These are phyloP conservation scores for Silene noctiflora DNA, from an alignment of 179 eudicot genomes.

Conservation along the genomic window DNA sequence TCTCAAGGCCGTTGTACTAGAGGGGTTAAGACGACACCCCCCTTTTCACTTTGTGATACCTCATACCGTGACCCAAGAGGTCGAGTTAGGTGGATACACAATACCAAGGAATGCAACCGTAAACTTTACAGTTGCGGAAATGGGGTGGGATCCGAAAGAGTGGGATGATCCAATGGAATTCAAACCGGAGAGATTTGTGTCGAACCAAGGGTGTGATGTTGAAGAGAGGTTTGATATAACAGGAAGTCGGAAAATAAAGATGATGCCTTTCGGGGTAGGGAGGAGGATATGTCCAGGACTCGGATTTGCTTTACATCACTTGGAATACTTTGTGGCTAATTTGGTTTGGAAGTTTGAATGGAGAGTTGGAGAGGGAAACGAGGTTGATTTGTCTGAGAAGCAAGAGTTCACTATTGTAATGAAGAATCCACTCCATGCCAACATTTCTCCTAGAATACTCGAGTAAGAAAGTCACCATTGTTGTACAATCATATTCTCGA, in stretches of 20 bases:
- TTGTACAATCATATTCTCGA: too few relatives aligned
- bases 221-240: slow-evolving; percentile 14
- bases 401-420: slow-evolving; percentile 22
- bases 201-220: neutral
- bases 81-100: slow-evolving; percentile 9
- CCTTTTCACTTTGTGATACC: slow-evolving; percentile 22
- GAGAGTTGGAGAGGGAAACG: slow-evolving; percentile 8
- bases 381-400: slow-evolving; percentile 17
- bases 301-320: slow-evolving; percentile 19
- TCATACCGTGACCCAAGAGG: slow-evolving; percentile 18
- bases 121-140: slow-evolving; percentile 19
- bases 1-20: slow-evolving; percentile 12
- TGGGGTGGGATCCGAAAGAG: slow-evolving; percentile 15
- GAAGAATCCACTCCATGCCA: slow-evolving; percentile 22
- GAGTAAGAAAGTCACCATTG: neutral
- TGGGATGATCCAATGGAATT: slow-evolving; percentile 20
- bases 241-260: slow-evolving; percentile 20
- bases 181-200: slow-evolving; percentile 19
- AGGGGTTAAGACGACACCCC: slow-evolving; percentile 19
- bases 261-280: slow-evolving; percentile 14
- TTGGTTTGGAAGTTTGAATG: slow-evolving; percentile 21
- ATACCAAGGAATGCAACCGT: slow-evolving; percentile 11
- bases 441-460: slow-evolving; percentile 13
- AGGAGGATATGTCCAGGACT: slow-evolving; percentile 21
- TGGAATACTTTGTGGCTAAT: slow-evolving; percentile 23